Percentiles rank a stretch among this genome's conserved stretches.
Evolutionary conservation across 176 grass and related monocot genomes (phyloP).

Genomic region (Hyparrhenia diplandra): DNA sequence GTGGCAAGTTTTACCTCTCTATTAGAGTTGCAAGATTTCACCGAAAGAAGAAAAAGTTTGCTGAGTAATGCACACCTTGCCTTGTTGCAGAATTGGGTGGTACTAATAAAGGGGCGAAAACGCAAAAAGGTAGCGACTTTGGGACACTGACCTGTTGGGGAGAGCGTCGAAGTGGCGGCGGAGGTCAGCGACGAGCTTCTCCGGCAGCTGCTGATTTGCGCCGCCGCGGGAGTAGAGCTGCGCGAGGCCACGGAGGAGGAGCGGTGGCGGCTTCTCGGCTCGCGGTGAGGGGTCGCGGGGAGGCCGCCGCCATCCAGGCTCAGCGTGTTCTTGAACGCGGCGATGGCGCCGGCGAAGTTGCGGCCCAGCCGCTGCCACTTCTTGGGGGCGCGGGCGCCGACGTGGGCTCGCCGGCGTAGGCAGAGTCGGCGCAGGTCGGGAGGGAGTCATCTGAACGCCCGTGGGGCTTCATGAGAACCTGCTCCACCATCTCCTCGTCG

Average conservation of each 20-base stretch:
- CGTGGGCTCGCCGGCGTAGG: constrained; percentile 30
- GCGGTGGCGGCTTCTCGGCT: constrained; percentile 42
- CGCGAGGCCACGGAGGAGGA: constrained; percentile 59
- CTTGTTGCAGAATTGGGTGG: constrained; percentile 1
- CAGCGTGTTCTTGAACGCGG: constrained; percentile 84
- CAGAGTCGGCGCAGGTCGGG: constrained; percentile 44
- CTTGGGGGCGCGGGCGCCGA: constrained; percentile 43
- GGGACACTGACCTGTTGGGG: constrained; percentile 65
- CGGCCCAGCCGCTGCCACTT: constrained; percentile 91
- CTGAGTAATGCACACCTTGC: background rate
- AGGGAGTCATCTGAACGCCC: constrained; percentile 71
- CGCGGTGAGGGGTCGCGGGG: constrained; percentile 55
- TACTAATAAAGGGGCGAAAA: background rate
- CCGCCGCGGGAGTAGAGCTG: constrained; percentile 70
- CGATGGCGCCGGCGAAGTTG: constrained; percentile 88
- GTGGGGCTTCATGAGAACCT: constrained; percentile 90
- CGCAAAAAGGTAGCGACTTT: background rate
- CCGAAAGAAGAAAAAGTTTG: background rate
- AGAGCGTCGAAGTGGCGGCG: constrained; percentile 94
- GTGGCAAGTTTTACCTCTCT: background rate
- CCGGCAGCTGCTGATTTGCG: constrained; percentile 64
- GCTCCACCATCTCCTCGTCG: constrained; percentile 98
- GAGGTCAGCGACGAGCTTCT: constrained; percentile 81
- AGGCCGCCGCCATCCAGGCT: constrained; percentile 53
- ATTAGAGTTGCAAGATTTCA: background rate